Percentiles rank a stretch among this genome's conserved stretches.
Evolutionary conservation across 805 yeast genomes (phyloP).

Genomic region (Candida adriatica): DNA sequence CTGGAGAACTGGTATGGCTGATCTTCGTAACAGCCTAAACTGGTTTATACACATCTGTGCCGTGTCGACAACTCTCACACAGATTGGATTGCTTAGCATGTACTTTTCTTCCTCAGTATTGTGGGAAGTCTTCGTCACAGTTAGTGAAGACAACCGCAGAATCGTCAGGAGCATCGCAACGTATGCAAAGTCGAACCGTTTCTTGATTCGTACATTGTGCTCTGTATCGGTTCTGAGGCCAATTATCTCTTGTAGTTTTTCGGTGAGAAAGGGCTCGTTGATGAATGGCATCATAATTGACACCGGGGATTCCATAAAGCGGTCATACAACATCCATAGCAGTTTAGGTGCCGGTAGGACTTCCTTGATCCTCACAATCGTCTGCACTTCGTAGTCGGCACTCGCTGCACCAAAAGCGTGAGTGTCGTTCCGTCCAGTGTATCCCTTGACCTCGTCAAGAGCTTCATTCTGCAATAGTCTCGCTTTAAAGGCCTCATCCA

Average conservation of each 20-base stretch:
- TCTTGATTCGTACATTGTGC: constrained; percentile 8
- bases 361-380: constrained; percentile 16
- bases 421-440: constrained; percentile 8
- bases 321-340: constrained; percentile 19
- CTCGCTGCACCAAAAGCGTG: constrained; percentile 9
- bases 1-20: constrained; percentile 46
- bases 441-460: constrained; percentile 26
- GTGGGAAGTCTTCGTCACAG: constrained; percentile 14
- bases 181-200: constrained; percentile 23
- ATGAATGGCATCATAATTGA: constrained; percentile 24
- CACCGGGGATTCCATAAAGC: constrained; percentile 14
- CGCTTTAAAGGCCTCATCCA: constrained; percentile 26
- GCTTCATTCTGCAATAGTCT: constrained; percentile 32
- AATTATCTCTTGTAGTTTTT: constrained; percentile 11
- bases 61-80: constrained; percentile 36
- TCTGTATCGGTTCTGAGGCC: constrained; percentile 7
- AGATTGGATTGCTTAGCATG: constrained; percentile 40
- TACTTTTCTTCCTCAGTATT: constrained; percentile 25
- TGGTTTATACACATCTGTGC: constrained; percentile 52
- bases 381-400: constrained; percentile 16
- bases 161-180: constrained; percentile 18
- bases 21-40: constrained; percentile 41
- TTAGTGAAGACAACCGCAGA: constrained; percentile 17
- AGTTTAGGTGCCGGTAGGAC: constrained; percentile 18
- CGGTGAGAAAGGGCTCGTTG: constrained; percentile 13